Conservation (phyloP, 2,329 filamentous ascomycete species). For the Calonectria naviculata region DNA sequence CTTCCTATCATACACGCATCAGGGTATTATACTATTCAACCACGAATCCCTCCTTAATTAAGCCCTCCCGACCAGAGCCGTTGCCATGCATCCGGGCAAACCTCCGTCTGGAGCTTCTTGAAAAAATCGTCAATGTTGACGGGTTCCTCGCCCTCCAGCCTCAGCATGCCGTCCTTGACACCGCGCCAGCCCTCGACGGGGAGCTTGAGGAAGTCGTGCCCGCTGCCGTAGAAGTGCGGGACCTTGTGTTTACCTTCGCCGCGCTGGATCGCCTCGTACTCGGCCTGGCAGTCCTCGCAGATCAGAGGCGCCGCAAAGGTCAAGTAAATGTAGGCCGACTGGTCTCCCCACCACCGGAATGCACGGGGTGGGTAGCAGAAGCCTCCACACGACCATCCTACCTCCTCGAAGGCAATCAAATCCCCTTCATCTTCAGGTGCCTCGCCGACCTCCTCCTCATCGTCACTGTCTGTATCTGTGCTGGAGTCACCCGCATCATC, state of each 20-base stretch:
- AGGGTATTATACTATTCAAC: no score
- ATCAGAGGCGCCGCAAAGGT: conserved; percentile 15
- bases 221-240: conserved; percentile 23
- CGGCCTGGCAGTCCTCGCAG: conserved; percentile 29
- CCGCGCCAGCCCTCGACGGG: conserved; percentile 33
- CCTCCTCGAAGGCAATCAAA: not conserved
- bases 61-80: conserved; percentile 17
- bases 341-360: conserved; percentile 28
- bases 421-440: conserved; percentile 28
- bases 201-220: conserved; percentile 28
- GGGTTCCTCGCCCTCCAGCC: conserved; percentile 30
- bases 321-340: conserved; percentile 23
- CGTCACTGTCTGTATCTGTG: not conserved
- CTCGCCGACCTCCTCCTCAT: not conserved
- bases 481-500: not conserved
- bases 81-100: conserved; percentile 30
- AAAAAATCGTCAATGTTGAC: conserved; percentile 29
- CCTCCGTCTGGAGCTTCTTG: conserved; percentile 19
- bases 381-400: conserved; percentile 14
- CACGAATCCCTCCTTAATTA: not conserved
- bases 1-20: no score
- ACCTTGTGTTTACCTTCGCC: conserved; percentile 14
- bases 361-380: conserved; percentile 6
- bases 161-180: conserved; percentile 28
- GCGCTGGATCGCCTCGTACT: conserved; percentile 17